These are phyloP conservation scores for Neospora caninum DNA, from an alignment of 169 alveolate species.

Conservation along the genomic window DNA sequence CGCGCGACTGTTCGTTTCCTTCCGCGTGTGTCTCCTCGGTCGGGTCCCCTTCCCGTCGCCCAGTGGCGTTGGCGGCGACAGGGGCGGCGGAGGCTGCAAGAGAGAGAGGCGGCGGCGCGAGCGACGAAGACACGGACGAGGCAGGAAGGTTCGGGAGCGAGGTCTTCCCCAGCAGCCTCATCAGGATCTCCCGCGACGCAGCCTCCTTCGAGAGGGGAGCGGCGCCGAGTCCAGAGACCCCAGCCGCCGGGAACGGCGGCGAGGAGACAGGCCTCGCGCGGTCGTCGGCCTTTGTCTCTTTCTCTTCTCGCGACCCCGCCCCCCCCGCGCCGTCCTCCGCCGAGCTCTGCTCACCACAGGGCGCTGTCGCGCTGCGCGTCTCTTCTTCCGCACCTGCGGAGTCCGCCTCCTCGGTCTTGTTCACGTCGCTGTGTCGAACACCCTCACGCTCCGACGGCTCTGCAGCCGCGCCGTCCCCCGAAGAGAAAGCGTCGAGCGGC, in stretches of 20 bases:
- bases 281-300: too few relatives aligned
- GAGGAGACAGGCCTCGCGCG: not conserved
- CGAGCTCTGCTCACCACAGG: too few relatives aligned
- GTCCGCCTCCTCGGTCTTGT: not conserved
- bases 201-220: not conserved
- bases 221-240: not conserved
- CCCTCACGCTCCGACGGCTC: not conserved
- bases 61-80: not conserved
- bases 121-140: not conserved
- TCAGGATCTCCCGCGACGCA: not conserved
- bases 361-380: too few relatives aligned
- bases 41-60: not conserved
- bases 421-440: not conserved
- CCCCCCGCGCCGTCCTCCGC: too few relatives aligned
- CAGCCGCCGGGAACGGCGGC: not conserved
- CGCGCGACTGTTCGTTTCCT: not conserved
- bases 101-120: not conserved
- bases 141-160: not conserved
- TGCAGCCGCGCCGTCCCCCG: not conserved
- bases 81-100: not conserved
- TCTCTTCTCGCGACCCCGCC: too few relatives aligned
- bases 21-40: not conserved
- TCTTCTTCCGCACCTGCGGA: too few relatives aligned
- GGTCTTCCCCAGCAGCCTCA: not conserved
- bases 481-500: not conserved